Evolutionary conservation across 495 filamentous ascomycete genomes (phyloP).

Genomic region (Penicillium waksmanii): DNA sequence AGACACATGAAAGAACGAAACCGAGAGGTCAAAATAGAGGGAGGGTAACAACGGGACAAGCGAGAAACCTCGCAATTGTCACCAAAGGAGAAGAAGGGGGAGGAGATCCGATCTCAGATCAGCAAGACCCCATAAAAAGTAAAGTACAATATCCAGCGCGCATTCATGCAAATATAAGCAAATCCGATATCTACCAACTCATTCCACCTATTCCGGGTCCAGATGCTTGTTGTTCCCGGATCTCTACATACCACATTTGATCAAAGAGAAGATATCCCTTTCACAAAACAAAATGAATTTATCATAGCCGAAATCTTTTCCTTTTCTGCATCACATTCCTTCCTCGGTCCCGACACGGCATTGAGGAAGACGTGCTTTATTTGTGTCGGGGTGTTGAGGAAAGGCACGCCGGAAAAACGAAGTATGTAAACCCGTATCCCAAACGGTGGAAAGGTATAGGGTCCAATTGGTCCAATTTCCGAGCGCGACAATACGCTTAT

Average conservation of each 20-base stretch:
- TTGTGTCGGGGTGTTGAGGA: conserved; percentile 15
- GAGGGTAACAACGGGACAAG: conserved; percentile 3
- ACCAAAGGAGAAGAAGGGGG: conserved; percentile 13
- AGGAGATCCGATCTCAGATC: conserved; percentile 15
- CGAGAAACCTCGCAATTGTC: conserved; percentile 7
- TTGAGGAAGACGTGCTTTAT: conserved; percentile 12
- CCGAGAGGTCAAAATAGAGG: conserved; percentile 10
- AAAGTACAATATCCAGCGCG: conserved; percentile 40
- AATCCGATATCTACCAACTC: conserved; percentile 38
- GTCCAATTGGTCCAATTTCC: conserved; percentile 12
- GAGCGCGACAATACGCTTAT: conserved; percentile 18
- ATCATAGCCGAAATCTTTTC: conserved; percentile 29
- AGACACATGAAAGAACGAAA: conserved; percentile 15
- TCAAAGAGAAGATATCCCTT: conserved; percentile 19
- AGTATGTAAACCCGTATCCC: conserved; percentile 5
- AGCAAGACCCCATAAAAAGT: conserved; percentile 26
- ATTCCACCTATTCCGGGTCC: conserved; percentile 21
- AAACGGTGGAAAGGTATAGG: conserved; percentile 3
- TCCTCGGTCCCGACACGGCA: conserved; percentile 13
- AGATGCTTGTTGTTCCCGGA: conserved; percentile 19
- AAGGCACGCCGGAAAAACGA: conserved; percentile 14
- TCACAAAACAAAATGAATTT: conserved; percentile 27
- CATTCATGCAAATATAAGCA: conserved; percentile 37
- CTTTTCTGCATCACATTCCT: conserved; percentile 17
- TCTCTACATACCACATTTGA: conserved; percentile 30